These are phyloP conservation scores for Tylopilus sp. DNA, from an alignment of 768 basidiomycete species.

Conservation along the genomic window DNA sequence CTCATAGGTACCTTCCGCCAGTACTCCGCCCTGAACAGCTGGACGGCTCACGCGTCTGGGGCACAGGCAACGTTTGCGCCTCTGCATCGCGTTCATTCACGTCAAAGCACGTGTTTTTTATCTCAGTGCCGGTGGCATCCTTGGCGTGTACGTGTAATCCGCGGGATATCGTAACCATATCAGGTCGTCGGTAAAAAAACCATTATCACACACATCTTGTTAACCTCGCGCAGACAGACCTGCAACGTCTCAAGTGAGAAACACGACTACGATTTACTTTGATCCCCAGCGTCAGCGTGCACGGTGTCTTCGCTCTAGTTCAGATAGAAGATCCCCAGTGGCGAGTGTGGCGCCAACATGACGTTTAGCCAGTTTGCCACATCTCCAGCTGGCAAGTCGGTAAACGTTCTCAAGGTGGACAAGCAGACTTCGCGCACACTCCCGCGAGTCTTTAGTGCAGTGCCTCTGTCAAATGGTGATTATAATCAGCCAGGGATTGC, in stretches of 20 bases:
- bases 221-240: not conserved
- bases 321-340: not conserved
- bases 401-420: not conserved
- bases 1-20: not conserved
- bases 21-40: not conserved
- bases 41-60: not conserved
- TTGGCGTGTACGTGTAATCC: not conserved
- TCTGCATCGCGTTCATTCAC: not conserved
- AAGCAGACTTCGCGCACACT: not conserved
- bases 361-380: too few relatives aligned
- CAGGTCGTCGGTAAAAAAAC: not conserved
- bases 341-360: too few relatives aligned
- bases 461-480: not conserved
- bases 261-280: not conserved
- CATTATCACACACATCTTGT: not conserved
- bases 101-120: not conserved
- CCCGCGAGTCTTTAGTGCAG: slow-evolving; percentile 18
- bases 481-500: not conserved
- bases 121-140: not conserved
- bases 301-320: not conserved
- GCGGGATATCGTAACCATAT: not conserved
- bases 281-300: too few relatives aligned
- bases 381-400: not conserved
- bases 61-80: not conserved
- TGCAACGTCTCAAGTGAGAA: not conserved